Evolutionary conservation across 2,329 filamentous ascomycete genomes (phyloP).

Genomic region (Ascochyta fabae): DNA sequence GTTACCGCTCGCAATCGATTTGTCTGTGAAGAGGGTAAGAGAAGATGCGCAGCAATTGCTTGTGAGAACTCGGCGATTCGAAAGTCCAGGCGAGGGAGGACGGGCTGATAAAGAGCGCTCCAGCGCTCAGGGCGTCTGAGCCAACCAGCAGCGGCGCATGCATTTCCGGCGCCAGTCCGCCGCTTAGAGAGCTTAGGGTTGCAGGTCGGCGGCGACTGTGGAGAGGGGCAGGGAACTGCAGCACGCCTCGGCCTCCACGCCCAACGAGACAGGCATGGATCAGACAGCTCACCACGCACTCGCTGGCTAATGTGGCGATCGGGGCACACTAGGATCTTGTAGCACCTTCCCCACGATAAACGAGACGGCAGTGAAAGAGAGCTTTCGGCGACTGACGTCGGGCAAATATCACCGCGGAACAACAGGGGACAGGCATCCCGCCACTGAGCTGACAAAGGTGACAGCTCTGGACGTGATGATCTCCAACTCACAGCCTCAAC

Average conservation of each 20-base stretch:
- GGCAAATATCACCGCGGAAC: not conserved
- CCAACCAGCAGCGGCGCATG: slow-evolving; percentile 13
- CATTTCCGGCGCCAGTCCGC: slow-evolving; percentile 13
- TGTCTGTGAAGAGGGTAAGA: not conserved
- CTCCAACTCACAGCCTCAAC: not conserved
- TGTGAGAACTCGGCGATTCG: not conserved
- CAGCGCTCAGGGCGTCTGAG: not conserved
- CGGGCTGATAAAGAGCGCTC: slow-evolving; percentile 13
- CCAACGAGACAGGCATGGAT: slow-evolving; percentile 12
- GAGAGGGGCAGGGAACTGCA: slow-evolving; percentile 5
- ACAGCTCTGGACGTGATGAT: slow-evolving; percentile 6
- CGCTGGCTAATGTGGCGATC: slow-evolving; percentile 20
- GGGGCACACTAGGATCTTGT: slow-evolving; percentile 31
- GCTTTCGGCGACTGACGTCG: slow-evolving; percentile 16
- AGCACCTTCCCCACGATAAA: slow-evolving; percentile 30
- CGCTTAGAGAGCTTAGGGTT: slow-evolving; percentile 12
- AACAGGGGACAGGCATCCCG: slow-evolving; percentile 1
- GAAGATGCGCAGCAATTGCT: not conserved
- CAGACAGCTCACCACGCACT: slow-evolving; percentile 16
- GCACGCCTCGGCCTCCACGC: slow-evolving; percentile 14
- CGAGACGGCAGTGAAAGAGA: slow-evolving; percentile 21
- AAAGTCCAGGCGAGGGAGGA: slow-evolving; percentile 1
- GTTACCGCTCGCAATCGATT: slow-evolving; percentile 5
- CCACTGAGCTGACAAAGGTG: slow-evolving; percentile 9
- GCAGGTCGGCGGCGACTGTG: slow-evolving; percentile 16